These are phyloP conservation scores for Puccinia polysora DNA, from an alignment of 1,284 basidiomycete genomes.

Conservation along the genomic window DNA sequence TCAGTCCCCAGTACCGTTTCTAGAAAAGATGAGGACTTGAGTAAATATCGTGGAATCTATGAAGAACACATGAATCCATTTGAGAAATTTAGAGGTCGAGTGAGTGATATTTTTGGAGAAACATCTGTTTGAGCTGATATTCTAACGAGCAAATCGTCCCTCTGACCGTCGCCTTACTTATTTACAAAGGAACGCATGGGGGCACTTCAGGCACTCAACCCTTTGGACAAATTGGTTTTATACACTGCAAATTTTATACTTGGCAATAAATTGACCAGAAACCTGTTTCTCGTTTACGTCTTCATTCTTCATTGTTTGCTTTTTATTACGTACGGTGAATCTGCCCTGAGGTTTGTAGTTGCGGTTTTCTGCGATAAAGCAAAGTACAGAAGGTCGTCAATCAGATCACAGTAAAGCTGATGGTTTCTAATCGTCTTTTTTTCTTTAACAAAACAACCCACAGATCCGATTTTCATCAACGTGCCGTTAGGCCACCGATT, in stretches of 20 bases:
- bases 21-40: slow-evolving; percentile 64
- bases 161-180: neutral
- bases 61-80: slow-evolving; percentile 97
- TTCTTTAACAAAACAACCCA: neutral
- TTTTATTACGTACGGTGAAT: slow-evolving; percentile 62
- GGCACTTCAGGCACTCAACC: slow-evolving; percentile 84
- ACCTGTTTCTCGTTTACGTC: slow-evolving; percentile 76
- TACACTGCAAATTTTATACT: slow-evolving; percentile 77
- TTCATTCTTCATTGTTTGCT: slow-evolving; percentile 72
- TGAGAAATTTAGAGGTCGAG: slow-evolving; percentile 88
- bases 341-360: slow-evolving; percentile 58
- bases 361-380: no score
- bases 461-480: slow-evolving; percentile 9
- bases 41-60: slow-evolving; percentile 82
- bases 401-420: no score
- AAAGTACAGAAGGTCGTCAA: no score
- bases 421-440: neutral
- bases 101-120: slow-evolving; percentile 56
- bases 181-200: slow-evolving; percentile 76
- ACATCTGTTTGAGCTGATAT: slow-evolving; percentile 1
- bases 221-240: slow-evolving; percentile 81
- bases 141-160: slow-evolving; percentile 18
- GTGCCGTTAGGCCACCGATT: neutral
- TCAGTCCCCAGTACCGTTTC: slow-evolving; percentile 47
- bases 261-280: slow-evolving; percentile 66